phyloP scores from a whole-genome alignment of 2,329 filamentous ascomycete genomes.

The Karstenula rhodostoma region DNA sequence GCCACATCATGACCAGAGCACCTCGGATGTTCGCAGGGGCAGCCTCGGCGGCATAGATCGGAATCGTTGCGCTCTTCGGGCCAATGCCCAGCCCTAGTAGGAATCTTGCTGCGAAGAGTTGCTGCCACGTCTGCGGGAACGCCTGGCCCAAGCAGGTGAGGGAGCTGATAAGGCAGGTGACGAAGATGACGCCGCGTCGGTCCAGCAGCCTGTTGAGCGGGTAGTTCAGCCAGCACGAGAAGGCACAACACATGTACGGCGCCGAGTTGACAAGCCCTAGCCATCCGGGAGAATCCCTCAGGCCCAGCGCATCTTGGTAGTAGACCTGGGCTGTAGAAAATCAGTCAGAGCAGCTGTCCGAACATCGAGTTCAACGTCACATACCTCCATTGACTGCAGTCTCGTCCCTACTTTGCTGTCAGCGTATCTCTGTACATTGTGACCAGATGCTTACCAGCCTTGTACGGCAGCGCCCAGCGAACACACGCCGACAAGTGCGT shows the following conservation, averaged over 20 bases:
- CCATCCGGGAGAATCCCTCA: conserved; percentile 18
- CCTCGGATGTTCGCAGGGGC: conserved; percentile 56
- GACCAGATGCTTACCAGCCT: conserved; percentile 24
- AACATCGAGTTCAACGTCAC: background rate
- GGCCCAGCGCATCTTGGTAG: conserved; percentile 22
- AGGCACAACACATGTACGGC: conserved; percentile 31
- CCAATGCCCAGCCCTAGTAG: conserved; percentile 31
- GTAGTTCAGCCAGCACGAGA: conserved; percentile 32
- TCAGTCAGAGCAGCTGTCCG: background rate
- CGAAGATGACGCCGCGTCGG: conserved; percentile 31
- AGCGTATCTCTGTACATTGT: background rate
- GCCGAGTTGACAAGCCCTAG: conserved; percentile 30
- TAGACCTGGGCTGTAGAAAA: conserved; percentile 25
- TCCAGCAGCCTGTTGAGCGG: conserved; percentile 30
- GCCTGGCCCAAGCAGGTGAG: conserved; percentile 30
- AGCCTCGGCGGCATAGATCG: conserved; percentile 55
- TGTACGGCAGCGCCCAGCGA: conserved; percentile 32
- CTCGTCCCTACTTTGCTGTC: conserved; percentile 21
- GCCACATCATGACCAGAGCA: conserved; percentile 59
- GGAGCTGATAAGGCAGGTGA: conserved; percentile 31
- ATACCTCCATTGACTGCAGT: conserved; percentile 31
- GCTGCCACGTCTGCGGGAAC: conserved; percentile 29
- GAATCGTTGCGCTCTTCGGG: conserved; percentile 47
- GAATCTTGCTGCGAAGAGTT: conserved; percentile 28
- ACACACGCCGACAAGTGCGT: conserved; percentile 29